Percentiles rank a stretch among this genome's conserved stretches.
Evolutionary conservation across 352 stramenopile genomes (phyloP).

Genomic region (Globisporangium nagaii): DNA sequence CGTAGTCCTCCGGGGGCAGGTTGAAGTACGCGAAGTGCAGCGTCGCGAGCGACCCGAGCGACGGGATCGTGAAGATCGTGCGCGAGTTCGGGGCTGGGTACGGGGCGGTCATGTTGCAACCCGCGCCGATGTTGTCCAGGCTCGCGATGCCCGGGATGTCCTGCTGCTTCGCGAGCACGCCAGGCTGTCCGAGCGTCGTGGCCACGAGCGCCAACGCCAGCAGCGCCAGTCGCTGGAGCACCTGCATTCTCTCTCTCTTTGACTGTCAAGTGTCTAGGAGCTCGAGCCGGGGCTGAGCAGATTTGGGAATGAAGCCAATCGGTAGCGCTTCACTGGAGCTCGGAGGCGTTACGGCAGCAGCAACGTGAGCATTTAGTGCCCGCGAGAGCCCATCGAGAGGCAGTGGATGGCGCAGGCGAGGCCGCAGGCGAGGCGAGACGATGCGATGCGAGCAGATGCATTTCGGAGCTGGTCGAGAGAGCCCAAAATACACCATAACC

Average conservation of each 20-base stretch:
- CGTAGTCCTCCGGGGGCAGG: conserved; percentile 46
- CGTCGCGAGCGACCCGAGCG: conserved; percentile 46
- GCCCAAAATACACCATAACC: too few species aligned
- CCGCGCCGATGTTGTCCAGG: conserved; percentile 22
- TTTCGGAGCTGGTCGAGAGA: too few species aligned
- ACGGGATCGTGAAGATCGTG: conserved; percentile 29
- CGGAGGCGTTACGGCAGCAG: neutral
- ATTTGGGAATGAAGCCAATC: neutral
- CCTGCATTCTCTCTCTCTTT: neutral
- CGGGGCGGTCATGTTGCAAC: conserved; percentile 17
- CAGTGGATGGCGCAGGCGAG: neutral
- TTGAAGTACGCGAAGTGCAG: conserved; percentile 68
- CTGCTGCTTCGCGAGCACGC: neutral
- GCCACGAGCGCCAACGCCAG: neutral
- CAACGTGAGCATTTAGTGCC: neutral
- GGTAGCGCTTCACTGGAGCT: neutral
- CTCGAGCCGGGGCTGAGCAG: neutral
- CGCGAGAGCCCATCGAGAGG: neutral
- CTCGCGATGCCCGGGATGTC: neutral
- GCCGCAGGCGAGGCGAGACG: neutral
- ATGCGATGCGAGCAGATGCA: neutral
- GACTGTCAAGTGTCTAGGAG: neutral
- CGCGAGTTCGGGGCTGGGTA: conserved; percentile 22
- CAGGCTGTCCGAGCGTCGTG: neutral
- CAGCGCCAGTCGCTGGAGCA: neutral